Percentiles rank a stretch among this genome's conserved stretches.
These are phyloP conservation scores for Microbotryum silenes-acaulis DNA, from an alignment of 1,284 basidiomycete genomes.

Conservation along the genomic window DNA sequence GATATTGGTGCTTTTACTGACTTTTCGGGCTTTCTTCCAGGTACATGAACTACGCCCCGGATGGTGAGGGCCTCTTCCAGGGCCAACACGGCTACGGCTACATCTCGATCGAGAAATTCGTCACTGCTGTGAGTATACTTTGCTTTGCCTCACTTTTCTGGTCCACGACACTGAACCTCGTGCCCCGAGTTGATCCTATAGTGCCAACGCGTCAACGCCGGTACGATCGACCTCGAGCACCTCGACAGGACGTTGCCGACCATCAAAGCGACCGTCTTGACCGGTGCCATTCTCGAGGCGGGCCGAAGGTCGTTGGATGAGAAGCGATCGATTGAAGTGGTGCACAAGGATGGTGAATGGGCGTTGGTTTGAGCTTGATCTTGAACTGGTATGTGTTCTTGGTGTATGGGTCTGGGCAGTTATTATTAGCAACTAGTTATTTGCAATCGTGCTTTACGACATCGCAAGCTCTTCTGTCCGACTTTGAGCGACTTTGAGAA, in stretches of 20 bases:
- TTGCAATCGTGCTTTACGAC: too few species aligned
- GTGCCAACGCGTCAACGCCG: conserved; percentile 55
- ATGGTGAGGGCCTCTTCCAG: conserved; percentile 82
- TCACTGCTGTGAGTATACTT: conserved; percentile 46
- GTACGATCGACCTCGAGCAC: conserved; percentile 53
- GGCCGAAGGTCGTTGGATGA: conserved; percentile 82
- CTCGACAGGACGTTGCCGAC: conserved; percentile 80
- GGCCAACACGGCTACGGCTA: conserved; percentile 85
- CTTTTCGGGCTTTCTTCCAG: too few species aligned
- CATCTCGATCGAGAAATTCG: conserved; percentile 84
- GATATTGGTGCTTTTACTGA: too few species aligned
- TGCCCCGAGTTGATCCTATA: background rate
- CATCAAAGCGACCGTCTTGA: conserved; percentile 76
- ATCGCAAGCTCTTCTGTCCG: too few species aligned
- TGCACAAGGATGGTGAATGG: conserved; percentile 58
- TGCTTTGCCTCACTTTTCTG: too few species aligned
- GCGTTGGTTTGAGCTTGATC: conserved; percentile 52
- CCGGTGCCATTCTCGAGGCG: conserved; percentile 84
- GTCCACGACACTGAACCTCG: background rate
- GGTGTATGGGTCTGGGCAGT: too few species aligned
- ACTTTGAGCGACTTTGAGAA: too few species aligned
- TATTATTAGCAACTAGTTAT: too few species aligned
- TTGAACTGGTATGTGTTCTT: too few species aligned
- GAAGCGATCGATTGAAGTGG: conserved; percentile 69
- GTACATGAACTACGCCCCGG: conserved; percentile 90